Percentiles rank a stretch among this genome's conserved stretches.
phyloP scores from a whole-genome alignment of 2,329 filamentous ascomycete species.

The Sarocladium kiliense region DNA sequence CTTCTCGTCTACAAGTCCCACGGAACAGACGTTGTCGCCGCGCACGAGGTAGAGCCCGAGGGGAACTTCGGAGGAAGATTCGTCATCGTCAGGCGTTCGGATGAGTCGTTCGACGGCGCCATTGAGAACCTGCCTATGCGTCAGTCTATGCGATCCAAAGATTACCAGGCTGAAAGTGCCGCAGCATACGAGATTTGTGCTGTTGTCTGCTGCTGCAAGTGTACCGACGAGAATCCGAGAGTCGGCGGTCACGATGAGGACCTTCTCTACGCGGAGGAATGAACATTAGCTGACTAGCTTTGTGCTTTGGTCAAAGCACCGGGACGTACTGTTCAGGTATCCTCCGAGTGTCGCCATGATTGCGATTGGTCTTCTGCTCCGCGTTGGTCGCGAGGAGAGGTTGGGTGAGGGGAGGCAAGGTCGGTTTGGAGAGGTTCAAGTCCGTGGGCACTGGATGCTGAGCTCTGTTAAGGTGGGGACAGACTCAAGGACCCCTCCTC shows the following conservation, averaged over 20 bases:
- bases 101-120: conserved; percentile 87
- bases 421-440: background rate
- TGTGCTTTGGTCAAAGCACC: background rate
- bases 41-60: conserved; percentile 88
- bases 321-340: conserved; percentile 37
- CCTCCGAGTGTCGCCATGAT: conserved; percentile 39
- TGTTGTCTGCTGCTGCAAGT: conserved; percentile 80
- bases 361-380: conserved; percentile 8
- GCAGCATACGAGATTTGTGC: conserved; percentile 70
- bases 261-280: conserved; percentile 61
- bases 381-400: background rate
- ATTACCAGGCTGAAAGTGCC: background rate
- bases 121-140: conserved; percentile 59
- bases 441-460: background rate
- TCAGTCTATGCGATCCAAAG: background rate
- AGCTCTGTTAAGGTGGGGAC: conserved; percentile 10
- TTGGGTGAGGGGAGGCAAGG: background rate
- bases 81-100: conserved; percentile 74
- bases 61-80: conserved; percentile 73
- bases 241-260: conserved; percentile 87
- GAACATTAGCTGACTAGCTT: background rate
- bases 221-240: conserved; percentile 81
- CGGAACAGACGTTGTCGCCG: conserved; percentile 89
- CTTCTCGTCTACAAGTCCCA: conserved; percentile 84
- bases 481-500: background rate